Base-by-base conservation (phyloP, 2,329 filamentous ascomycete genomes). In the Fusarium mangiferae region DNA sequence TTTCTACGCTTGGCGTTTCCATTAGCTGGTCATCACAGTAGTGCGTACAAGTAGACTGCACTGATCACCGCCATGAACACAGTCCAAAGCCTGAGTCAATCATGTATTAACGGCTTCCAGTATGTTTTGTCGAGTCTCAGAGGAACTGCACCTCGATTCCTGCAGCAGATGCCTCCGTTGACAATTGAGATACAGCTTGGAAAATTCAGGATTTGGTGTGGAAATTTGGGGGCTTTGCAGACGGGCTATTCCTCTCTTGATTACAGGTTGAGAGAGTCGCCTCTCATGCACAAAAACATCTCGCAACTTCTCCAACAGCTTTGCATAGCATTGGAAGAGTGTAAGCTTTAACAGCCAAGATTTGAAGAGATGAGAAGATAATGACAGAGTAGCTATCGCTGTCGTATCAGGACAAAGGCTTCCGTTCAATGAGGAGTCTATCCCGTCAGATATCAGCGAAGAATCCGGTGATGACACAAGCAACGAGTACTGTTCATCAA, bases 1-100 rank as follows among this genome's bases (percentile, higher is more conserved):
- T 12, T 6, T 26, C 6, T 26, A 2, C 6, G 17, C 7, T 20
- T 9, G 42, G 11, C 24, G 7, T 9, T 45, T 6, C 17, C 12
- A 4, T 20, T 7, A 3, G 11, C 17, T 45, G 42, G 5, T 0
- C 42, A 26, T 0, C n/a, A 6, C 7, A 24, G 17, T 18, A 1
- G 17, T 44, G 11, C 7, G 7, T 26, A 17, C 7, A 13, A 20
- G 13, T 13, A 26, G 5, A 3, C 11, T 4, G 24, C 3, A 26
- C 17, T 2, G 7, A 20, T 45, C 18, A 39, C 18, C 24, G 13
- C 18, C 7, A 28, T 46, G 24, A 46, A 18, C 8, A 28, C 44
- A 22, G 44, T 11, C 13, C 24, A 1, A 5, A 15, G 3, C 13
- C 18, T 46, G 6, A 28, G 44, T 10, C 24, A 5, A 5, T 46